phyloP scores from a whole-genome alignment of 208 protist genomes.

The Acanthamoeba sp. region DNA sequence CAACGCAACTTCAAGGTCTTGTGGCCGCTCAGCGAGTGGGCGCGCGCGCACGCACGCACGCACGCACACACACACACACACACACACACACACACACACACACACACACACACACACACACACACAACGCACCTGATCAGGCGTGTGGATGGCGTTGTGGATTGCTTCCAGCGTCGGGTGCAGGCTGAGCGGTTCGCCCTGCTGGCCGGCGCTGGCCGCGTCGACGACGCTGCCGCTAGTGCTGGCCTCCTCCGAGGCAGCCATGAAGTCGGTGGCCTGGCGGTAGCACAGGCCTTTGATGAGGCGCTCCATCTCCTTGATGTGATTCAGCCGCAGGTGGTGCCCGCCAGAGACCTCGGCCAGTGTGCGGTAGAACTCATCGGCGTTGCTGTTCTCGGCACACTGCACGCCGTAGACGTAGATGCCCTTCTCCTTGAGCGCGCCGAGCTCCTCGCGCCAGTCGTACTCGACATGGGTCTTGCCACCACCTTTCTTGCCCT shows the following conservation, averaged over 20 bases:
- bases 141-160: slow-evolving; percentile 69
- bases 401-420: slow-evolving; percentile 75
- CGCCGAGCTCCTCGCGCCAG: slow-evolving; percentile 57
- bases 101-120: too few species aligned
- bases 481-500: neutral
- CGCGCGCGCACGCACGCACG: too few species aligned
- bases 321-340: slow-evolving; percentile 50
- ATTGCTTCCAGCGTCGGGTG: slow-evolving; percentile 31
- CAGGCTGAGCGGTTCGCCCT: slow-evolving; percentile 52
- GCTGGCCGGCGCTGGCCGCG: neutral
- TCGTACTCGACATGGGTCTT: neutral
- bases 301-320: slow-evolving; percentile 74
- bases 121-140: slow-evolving; percentile 54
- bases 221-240: neutral
- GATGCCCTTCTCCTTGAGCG: slow-evolving; percentile 66
- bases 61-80: too few species aligned
- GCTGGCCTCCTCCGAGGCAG: neutral
- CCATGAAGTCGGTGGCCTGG: slow-evolving; percentile 69
- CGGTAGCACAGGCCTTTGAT: slow-evolving; percentile 74
- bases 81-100: too few species aligned
- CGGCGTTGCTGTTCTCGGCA: neutral
- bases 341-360: neutral
- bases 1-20: too few species aligned
- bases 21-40: too few species aligned
- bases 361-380: slow-evolving; percentile 60